A percentile compares a stretch with the other conserved stretches of the same genome.
These are phyloP conservation scores for Tricholoma sp. DNA, from an alignment of 768 basidiomycete genomes.

Conservation along the genomic window DNA sequence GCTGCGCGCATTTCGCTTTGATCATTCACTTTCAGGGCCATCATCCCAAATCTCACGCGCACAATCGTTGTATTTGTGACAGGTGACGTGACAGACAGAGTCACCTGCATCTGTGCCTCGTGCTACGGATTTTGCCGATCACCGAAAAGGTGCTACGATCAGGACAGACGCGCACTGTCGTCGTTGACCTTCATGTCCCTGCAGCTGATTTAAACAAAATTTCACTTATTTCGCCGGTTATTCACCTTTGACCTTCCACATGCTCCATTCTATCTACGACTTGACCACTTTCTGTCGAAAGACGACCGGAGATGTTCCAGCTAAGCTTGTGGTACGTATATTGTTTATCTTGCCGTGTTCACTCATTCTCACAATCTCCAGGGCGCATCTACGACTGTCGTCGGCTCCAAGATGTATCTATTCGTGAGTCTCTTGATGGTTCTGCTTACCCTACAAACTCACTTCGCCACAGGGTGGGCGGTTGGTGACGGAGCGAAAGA, in stretches of 20 bases:
- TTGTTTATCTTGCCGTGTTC: background rate
- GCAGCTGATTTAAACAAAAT: background rate
- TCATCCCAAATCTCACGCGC: background rate
- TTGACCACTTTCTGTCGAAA: constrained; percentile 82
- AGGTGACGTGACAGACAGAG: background rate
- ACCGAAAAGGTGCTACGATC: background rate
- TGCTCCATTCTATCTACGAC: constrained; percentile 82
- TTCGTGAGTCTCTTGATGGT: constrained; percentile 51
- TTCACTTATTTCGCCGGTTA: constrained; percentile 1
- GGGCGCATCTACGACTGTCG: constrained; percentile 90
- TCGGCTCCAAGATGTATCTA: constrained; percentile 84
- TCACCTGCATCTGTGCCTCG: background rate
- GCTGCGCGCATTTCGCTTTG: no score
- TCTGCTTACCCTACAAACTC: background rate
- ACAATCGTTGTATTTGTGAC: no score
- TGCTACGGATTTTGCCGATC: constrained; percentile 14
- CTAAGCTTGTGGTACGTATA: constrained; percentile 77
- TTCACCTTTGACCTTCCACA: constrained; percentile 12
- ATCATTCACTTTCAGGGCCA: background rate
- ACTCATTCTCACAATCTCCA: constrained; percentile 20
- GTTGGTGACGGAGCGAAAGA: constrained; percentile 77
- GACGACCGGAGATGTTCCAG: constrained; percentile 82
- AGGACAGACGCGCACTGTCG: background rate
- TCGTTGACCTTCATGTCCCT: background rate
- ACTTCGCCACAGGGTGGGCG: constrained; percentile 64